Conservation (phyloP, 805 yeast genomes). For the Nakazawaea molendinolei region DNA sequence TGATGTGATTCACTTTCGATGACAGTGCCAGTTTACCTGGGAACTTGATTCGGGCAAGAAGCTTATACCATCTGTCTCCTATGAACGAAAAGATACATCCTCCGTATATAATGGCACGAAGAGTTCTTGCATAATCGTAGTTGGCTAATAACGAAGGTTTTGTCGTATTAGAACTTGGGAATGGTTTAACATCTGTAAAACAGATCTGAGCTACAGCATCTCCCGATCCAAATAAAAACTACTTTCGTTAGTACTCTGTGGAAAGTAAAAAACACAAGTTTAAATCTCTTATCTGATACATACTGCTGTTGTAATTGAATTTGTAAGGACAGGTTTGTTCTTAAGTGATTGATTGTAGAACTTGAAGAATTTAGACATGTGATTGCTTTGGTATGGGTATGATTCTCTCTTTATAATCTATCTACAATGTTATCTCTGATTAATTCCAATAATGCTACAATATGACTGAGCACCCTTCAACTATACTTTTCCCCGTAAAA, state of each 20-base stretch:
- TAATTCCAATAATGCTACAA: too few relatives aligned
- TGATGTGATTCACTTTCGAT: slow-evolving; percentile 15
- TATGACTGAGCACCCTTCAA: too few relatives aligned
- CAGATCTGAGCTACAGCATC: slow-evolving; percentile 65
- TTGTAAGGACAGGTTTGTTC: slow-evolving; percentile 35
- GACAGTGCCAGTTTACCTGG: slow-evolving; percentile 21
- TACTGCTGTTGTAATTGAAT: slow-evolving; percentile 41
- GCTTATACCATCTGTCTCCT: slow-evolving; percentile 64
- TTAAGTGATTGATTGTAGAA: slow-evolving; percentile 10
- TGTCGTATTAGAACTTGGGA: slow-evolving; percentile 8
- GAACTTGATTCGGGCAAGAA: slow-evolving; percentile 36
- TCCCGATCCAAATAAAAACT: slow-evolving; percentile 61
- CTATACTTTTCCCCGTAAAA: too few relatives aligned
- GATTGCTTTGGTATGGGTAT: too few relatives aligned
- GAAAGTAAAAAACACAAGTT: slow-evolving; percentile 3
- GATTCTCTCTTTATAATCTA: too few relatives aligned
- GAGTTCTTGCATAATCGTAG: slow-evolving; percentile 50
- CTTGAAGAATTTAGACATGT: slow-evolving; percentile 10
- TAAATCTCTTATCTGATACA: slow-evolving; percentile 10
- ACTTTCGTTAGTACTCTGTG: slow-evolving; percentile 3
- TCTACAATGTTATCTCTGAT: too few relatives aligned
- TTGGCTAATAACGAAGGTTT: slow-evolving; percentile 1
- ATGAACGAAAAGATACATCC: slow-evolving; percentile 69
- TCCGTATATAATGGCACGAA: slow-evolving; percentile 66
- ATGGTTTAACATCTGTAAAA: slow-evolving; percentile 27